Base-by-base conservation (phyloP, 352 stramenopile species). In the Pythium biforme region DNA sequence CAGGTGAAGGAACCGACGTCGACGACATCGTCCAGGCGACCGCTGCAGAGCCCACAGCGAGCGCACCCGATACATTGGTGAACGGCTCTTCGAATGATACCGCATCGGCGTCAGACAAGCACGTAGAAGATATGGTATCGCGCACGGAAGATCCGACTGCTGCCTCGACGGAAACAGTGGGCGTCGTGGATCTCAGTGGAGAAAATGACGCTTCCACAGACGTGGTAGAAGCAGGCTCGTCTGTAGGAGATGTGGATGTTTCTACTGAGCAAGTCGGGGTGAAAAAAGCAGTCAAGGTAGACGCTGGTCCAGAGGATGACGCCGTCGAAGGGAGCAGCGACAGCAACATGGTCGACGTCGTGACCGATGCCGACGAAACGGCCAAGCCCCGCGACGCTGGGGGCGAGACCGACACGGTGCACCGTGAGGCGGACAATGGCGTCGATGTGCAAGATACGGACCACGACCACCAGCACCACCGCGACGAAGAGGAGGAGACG, bases 401-500 rank as follows among this genome's bases (percentile, higher is more conserved):
- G 1, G 31, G 31, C 14, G 31, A 37, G 10, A 11, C 8, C 8
- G 7, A 37, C 10, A 37, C 31, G 8, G 31, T 11, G 31, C 29
- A 9, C 29, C 29, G 4, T 40, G 37, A 43, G 19, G 37, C 37
- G 14, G 14, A 34, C 31, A 34, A 43, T 31, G 31, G 22, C 19
- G 19, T 12, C 7, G 20, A n/a, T 19, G 50, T 8, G 20, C 34
- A 56, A 43, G 31, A 12, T 14, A n/a, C 15, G 15, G 12, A 45
- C 15, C 33, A 39, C 31, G 61, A 31, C 26, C 34, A 68, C 17
- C 19, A 41, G 20, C 37, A 59, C 39, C 37, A 23, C 33, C 20
- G 12, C 9, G 25, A 37, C 23, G 33, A 26, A 7, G 39, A 20
- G 1, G 37, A 59, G 22, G 31, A 57, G 22, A n/a, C 45, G 39